Percentiles rank a stretch among this genome's conserved stretches.
These are phyloP conservation scores for Helminthosporium solani DNA, from an alignment of 2,329 filamentous ascomycete genomes.

Conservation along the genomic window DNA sequence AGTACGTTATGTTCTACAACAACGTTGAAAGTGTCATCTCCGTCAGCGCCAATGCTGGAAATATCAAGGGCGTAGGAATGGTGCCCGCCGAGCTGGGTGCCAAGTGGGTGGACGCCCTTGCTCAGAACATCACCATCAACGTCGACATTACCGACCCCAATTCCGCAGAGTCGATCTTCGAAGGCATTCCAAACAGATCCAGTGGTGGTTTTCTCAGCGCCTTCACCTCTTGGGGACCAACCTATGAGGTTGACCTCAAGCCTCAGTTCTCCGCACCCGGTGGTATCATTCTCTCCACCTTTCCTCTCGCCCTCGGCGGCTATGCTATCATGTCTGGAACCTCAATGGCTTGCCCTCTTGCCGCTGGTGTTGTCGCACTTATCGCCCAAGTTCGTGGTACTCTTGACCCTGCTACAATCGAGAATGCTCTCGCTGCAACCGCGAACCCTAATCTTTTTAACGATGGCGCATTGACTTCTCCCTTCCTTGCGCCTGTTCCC, in stretches of 20 bases:
- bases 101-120: slow-evolving; percentile 4
- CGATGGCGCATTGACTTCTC: slow-evolving; percentile 3
- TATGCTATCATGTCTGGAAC: slow-evolving; percentile 58
- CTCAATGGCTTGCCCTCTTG: slow-evolving; percentile 52
- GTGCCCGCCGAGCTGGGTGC: slow-evolving; percentile 20
- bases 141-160: slow-evolving; percentile 23
- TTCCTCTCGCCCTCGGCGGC: slow-evolving; percentile 43
- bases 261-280: slow-evolving; percentile 59
- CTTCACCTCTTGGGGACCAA: slow-evolving; percentile 62
- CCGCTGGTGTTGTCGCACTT: slow-evolving; percentile 14
- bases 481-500: slow-evolving; percentile 11
- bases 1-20: slow-evolving; percentile 65
- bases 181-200: slow-evolving; percentile 20
- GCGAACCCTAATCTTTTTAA: slow-evolving; percentile 12
- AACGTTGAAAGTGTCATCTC: slow-evolving; percentile 24
- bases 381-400: slow-evolving; percentile 11
- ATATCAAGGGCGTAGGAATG: slow-evolving; percentile 17
- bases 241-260: slow-evolving; percentile 59
- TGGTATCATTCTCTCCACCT: slow-evolving; percentile 60
- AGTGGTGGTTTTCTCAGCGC: slow-evolving; percentile 54
- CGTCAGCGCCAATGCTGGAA: slow-evolving; percentile 1
- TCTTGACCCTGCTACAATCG: slow-evolving; percentile 5
- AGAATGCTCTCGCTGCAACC: slow-evolving; percentile 12
- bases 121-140: slow-evolving; percentile 11
- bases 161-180: slow-evolving; percentile 3